A percentile compares a stretch with the other conserved stretches of the same genome.
phyloP scores from a whole-genome alignment of 768 basidiomycete species.

The Tricholoma sp. region DNA sequence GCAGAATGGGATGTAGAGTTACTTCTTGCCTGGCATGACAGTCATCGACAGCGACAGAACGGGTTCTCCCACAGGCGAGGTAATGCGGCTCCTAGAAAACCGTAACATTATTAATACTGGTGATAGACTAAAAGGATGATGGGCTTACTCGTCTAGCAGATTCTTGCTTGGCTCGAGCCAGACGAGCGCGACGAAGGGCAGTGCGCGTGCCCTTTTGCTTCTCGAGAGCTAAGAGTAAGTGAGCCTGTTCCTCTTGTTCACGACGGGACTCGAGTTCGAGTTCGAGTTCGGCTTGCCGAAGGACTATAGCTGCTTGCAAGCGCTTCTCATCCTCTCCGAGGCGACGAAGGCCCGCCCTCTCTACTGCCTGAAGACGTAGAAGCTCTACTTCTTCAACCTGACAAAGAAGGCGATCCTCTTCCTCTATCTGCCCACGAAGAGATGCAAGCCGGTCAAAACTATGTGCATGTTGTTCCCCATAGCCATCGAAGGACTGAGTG shows the following conservation, averaged over 20 bases:
- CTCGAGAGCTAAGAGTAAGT: background rate
- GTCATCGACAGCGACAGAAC: background rate
- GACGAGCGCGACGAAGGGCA: background rate
- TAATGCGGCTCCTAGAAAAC: background rate
- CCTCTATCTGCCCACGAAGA: slow-evolving; percentile 1
- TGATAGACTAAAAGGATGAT: background rate
- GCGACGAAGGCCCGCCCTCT: slow-evolving; percentile 6
- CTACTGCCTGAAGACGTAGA: slow-evolving; percentile 4
- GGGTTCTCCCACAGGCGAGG: background rate
- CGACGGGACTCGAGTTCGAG: background rate
- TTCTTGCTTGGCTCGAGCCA: background rate
- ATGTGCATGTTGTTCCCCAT: background rate
- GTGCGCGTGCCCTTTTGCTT: background rate
- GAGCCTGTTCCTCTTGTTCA: background rate
- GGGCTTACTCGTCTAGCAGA: background rate
- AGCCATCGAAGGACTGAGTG: background rate
- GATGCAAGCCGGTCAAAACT: background rate
- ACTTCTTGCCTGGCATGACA: background rate
- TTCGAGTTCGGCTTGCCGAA: slow-evolving; percentile 1
- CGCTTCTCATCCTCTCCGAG: slow-evolving; percentile 5
- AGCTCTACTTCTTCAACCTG: slow-evolving; percentile 7
- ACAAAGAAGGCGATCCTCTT: slow-evolving; percentile 5
- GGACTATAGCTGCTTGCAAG: background rate
- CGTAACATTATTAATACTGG: background rate
- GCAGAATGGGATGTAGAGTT: background rate